phyloP scores from a whole-genome alignment of 352 stramenopile species.

The Phytophthora nicotianae region DNA sequence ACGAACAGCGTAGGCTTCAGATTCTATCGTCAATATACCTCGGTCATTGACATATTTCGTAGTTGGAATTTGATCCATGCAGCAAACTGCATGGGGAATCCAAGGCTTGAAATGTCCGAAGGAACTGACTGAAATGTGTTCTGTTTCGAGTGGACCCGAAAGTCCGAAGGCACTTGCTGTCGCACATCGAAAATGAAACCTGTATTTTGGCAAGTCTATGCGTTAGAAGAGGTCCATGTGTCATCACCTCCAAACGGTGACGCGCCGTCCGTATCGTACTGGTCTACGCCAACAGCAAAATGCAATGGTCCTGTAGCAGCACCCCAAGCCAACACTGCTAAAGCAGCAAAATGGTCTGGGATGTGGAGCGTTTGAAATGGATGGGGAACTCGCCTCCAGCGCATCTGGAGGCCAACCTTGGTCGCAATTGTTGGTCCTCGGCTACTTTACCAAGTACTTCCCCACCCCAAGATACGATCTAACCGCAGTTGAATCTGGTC shows the following conservation, averaged over 20 bases:
- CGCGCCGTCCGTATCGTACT: background rate
- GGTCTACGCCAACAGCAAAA: background rate
- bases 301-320: background rate
- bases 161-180: too few species aligned
- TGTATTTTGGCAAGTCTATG: too few species aligned
- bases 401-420: background rate
- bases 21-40: too few species aligned
- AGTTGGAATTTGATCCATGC: too few species aligned
- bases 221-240: too few species aligned
- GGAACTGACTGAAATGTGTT: too few species aligned
- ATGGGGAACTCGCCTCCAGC: background rate
- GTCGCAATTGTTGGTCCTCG: conserved; percentile 3
- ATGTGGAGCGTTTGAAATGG: conserved; percentile 7
- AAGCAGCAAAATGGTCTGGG: background rate
- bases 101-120: too few species aligned
- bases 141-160: too few species aligned
- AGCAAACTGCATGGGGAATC: too few species aligned
- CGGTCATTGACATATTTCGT: too few species aligned
- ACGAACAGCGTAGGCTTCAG: too few species aligned
- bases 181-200: too few species aligned
- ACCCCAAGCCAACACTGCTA: background rate
- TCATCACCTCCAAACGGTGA: background rate
- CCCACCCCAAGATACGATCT: background rate
- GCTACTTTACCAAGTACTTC: background rate
- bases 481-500: background rate